Evolutionary conservation across 2,329 filamentous ascomycete species (phyloP), one percentile per base, ranked within the genome.

Genomic region (Aureobasidium uvarum): DNA sequence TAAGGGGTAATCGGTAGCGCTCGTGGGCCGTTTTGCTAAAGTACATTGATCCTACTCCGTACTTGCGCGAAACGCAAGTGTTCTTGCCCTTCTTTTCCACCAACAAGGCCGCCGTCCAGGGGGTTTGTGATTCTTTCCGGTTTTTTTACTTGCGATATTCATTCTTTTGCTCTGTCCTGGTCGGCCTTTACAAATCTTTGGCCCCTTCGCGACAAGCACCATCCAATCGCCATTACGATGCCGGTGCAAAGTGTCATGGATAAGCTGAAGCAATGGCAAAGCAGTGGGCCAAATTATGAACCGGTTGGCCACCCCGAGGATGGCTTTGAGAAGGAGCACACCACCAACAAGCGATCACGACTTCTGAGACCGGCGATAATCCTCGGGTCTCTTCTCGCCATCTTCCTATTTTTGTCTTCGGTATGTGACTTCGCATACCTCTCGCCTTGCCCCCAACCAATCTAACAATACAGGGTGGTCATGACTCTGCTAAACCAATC

Each of bases 191-290:
- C n/a, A 3, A 6, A n/a, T 39, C 31, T 41, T 38, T 25, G 13
- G 4, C 20, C 8, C 14, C 20, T n/a, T n/a, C 25, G 31, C 18
- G 20, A 46, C 41, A 5, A 36, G 5, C n/a, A 23, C 28, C 28
- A n/a, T 36, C 10, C 33, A 36, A 36, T 13, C 33, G 33, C 33
- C 33, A 36, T 41, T 23, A 51, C 33, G n/a, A 62, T 63, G 59
- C 28, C 46, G 11, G 14, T 38, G 7, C 43, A 62, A 48, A 43
- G 56, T 45, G 39, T 63, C 60, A 18, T 54, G 60, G 45, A 39
- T 54, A 63, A 63, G 60, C 36, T 63, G 33, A 62, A 41, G 60
- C 60, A 38, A 43, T 52, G 45, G 59, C 45, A 62, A 41, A 46
- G 58, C 23, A 45, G 16, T 54, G 60, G 38, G n/a, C 60, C 33